A percentile compares a stretch with the other conserved stretches of the same genome.
Conservation (phyloP, 768 basidiomycete species). For the Leccinum olivaceopallidum region DNA sequence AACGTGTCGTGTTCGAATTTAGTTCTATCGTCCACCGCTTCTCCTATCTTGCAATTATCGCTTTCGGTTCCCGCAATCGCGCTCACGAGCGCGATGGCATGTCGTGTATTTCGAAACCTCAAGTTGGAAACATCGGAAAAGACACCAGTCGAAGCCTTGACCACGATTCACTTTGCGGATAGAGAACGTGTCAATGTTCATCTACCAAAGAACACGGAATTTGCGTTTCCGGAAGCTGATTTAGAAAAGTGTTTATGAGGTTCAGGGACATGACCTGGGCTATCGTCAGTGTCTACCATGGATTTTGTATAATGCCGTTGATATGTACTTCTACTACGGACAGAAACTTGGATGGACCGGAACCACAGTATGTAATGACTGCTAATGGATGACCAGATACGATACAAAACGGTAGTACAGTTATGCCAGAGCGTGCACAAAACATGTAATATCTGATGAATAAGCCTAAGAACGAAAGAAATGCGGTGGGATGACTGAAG, state of each 20-base stretch:
- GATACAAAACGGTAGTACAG: slow-evolving; percentile 21
- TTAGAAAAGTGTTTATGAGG: slow-evolving; percentile 3
- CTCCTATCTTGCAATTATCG: slow-evolving; percentile 25
- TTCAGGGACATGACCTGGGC: neutral
- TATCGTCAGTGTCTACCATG: slow-evolving; percentile 1
- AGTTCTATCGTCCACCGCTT: slow-evolving; percentile 5
- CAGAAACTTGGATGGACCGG: neutral
- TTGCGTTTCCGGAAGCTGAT: neutral
- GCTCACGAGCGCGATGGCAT: slow-evolving; percentile 35
- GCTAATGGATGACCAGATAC: slow-evolving; percentile 1
- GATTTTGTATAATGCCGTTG: neutral
- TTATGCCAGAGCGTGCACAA: neutral
- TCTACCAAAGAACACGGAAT: slow-evolving; percentile 1
- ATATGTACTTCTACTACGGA: neutral
- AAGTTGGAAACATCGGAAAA: slow-evolving; percentile 17
- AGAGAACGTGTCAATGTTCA: slow-evolving; percentile 2
- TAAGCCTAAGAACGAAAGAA: neutral
- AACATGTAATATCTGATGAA: neutral
- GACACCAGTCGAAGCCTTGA: slow-evolving; percentile 13
- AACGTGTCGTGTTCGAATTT: slow-evolving; percentile 32
- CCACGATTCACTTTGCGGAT: slow-evolving; percentile 20
- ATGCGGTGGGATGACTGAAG: neutral
- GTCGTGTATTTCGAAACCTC: slow-evolving; percentile 37
- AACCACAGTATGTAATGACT: slow-evolving; percentile 2
- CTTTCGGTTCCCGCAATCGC: slow-evolving; percentile 32